Evolutionary conservation across 2,329 filamentous ascomycete species (phyloP), one percentile per base, ranked within the genome.

Genomic region (Colletotrichum tabaci): DNA sequence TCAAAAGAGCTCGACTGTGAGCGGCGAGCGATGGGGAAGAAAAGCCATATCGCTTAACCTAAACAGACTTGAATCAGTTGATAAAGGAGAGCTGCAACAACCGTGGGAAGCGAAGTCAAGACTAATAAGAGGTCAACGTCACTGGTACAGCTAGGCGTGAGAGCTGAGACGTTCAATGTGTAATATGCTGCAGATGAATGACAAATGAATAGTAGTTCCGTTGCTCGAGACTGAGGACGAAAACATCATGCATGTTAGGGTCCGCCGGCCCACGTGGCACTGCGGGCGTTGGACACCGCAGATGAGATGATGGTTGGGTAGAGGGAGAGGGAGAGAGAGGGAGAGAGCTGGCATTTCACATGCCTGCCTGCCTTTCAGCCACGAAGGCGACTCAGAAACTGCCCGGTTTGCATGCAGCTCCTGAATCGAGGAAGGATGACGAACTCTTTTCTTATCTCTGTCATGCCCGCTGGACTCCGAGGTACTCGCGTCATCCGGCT

Each of bases 281-380:
- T 4, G 55, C 52, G 38, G 66, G 61, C 35, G 26, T 60, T 47
- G 35, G 9, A 38, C n/a, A n/a, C 38, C 0, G 21, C 21, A 66
- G n/a, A 69, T 69, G 53, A 42, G 66, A 69, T 35, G 66, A 35
- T 58, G 38, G 23, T 26, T 9, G 35, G 30, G 7, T n/a, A n/a
- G n/a, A n/a, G 30, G 1, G 30, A 40, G 30, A 35, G n/a, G 5
- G n/a, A 40, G 44, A 38, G 21, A 6, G n/a, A n/a, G 30, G 23
- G 21, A n/a, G 30, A 38, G 21, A 10, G n/a, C 8, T 35, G 53
- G 10, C 18, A 38, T 15, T 66, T 66, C 66, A 60, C 61, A 69
- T 69, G 66, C 47, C n/a, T 69, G 66, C 47, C 26, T 38, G 3
- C 12, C 15, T 1, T 30, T 2, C 13, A 18, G 30, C 15, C 7